These are phyloP conservation scores for Byssoonygena ceratinophila DNA, from an alignment of 2,329 filamentous ascomycete genomes.

Conservation along the genomic window DNA sequence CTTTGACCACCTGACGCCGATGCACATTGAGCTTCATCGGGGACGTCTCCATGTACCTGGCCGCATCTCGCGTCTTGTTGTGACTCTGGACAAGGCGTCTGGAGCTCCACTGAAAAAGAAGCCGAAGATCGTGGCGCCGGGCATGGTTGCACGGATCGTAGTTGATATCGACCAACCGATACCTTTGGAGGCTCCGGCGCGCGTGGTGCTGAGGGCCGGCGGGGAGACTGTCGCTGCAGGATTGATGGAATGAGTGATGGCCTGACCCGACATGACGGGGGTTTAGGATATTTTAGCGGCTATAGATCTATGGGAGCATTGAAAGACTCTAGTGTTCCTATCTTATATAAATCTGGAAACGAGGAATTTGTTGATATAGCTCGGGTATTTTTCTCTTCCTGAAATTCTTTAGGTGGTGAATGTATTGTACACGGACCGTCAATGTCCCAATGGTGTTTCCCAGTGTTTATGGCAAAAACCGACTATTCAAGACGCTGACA, in stretches of 20 bases:
- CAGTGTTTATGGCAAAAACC: no score
- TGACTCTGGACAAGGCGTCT: constrained; percentile 65
- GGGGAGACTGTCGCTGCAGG: constrained; percentile 84
- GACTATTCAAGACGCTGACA: no score
- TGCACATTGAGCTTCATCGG: constrained; percentile 78
- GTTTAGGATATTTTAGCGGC: not conserved
- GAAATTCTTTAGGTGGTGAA: no score
- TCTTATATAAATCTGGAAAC: no score
- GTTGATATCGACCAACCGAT: constrained; percentile 64
- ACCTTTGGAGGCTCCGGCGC: constrained; percentile 67
- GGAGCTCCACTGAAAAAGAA: constrained; percentile 71
- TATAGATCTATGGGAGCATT: not conserved
- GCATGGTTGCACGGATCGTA: constrained; percentile 62
- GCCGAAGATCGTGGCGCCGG: constrained; percentile 72
- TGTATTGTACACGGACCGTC: no score
- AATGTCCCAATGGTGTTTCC: no score
- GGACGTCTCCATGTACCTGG: constrained; percentile 72
- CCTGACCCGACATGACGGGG: no score
- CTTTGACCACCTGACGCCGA: constrained; percentile 80
- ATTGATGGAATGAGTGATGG: constrained; percentile 53
- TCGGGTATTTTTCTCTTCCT: no score
- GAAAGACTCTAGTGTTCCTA: no score
- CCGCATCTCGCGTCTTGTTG: constrained; percentile 59
- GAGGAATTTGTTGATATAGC: no score
- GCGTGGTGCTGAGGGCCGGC: constrained; percentile 68